These are phyloP conservation scores for Globisporangium canariense DNA, from an alignment of 352 stramenopile genomes.

Conservation along the genomic window DNA sequence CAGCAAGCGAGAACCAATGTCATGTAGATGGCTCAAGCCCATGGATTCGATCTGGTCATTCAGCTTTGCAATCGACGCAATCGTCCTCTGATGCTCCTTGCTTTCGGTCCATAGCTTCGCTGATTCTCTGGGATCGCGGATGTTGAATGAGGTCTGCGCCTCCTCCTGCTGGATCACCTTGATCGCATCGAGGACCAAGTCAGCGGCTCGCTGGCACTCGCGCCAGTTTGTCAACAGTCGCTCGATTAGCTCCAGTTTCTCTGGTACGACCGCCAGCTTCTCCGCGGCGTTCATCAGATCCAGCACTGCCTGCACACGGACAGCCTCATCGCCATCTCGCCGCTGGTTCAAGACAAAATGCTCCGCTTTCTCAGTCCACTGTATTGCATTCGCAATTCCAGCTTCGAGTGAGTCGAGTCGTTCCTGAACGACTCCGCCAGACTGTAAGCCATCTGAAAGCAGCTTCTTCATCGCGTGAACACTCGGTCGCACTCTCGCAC, in stretches of 20 bases:
- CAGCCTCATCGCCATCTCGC: slow-evolving; percentile 3
- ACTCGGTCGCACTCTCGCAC: slow-evolving; percentile 12
- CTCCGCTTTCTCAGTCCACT: slow-evolving; percentile 27
- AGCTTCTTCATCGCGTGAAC: slow-evolving; percentile 29
- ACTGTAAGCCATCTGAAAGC: slow-evolving; percentile 23
- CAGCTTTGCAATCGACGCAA: slow-evolving; percentile 12
- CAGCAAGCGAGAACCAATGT: slow-evolving; percentile 3
- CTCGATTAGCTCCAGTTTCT: slow-evolving; percentile 22
- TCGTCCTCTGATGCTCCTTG: slow-evolving; percentile 15
- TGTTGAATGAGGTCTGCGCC: slow-evolving; percentile 10
- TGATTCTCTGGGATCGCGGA: slow-evolving; percentile 10
- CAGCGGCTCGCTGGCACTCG: slow-evolving; percentile 16
- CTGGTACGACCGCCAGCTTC: slow-evolving; percentile 22
- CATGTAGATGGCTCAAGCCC: slow-evolving; percentile 10
- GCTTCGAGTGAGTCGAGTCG: slow-evolving; percentile 33
- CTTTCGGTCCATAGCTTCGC: slow-evolving; percentile 12
- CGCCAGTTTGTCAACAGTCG: slow-evolving; percentile 29
- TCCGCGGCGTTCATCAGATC: slow-evolving; percentile 25
- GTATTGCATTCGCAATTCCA: slow-evolving; percentile 18
- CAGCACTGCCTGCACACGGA: slow-evolving; percentile 14
- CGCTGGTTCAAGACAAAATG: slow-evolving; percentile 17
- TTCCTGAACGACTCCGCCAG: slow-evolving; percentile 23
- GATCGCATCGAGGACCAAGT: slow-evolving; percentile 22
- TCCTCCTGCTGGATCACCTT: slow-evolving; percentile 25
- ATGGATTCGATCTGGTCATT: slow-evolving; percentile 6